Evolutionary conservation across 2,329 filamentous ascomycete genomes (phyloP).

Genomic region (Exophiala calicioides): DNA sequence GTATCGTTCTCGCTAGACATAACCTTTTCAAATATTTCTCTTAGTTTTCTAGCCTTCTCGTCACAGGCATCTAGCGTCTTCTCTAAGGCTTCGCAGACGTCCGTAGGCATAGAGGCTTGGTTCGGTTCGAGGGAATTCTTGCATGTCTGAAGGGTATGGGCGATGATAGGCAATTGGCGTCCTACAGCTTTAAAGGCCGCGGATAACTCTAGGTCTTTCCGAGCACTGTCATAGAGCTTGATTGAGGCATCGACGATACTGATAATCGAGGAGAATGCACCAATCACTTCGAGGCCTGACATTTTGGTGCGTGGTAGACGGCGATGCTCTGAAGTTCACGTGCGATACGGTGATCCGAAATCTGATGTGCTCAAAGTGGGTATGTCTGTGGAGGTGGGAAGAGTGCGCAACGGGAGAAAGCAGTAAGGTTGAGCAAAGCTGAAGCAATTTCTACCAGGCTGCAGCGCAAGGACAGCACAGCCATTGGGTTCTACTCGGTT

Average conservation of each 20-base stretch:
- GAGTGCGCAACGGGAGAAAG: no score
- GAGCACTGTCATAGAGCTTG: slow-evolving; percentile 8
- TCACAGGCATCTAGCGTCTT: slow-evolving; percentile 10
- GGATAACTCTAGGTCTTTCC: slow-evolving; percentile 14
- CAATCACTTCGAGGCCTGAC: slow-evolving; percentile 16
- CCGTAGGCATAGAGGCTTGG: slow-evolving; percentile 7
- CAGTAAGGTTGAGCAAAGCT: no score
- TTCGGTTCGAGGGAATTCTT: slow-evolving; percentile 12
- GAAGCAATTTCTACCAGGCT: no score
- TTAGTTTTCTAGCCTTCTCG: slow-evolving; percentile 9
- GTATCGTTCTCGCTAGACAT: slow-evolving; percentile 12
- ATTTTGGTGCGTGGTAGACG: no score
- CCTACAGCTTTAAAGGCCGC: slow-evolving; percentile 10
- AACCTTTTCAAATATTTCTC: slow-evolving; percentile 14
- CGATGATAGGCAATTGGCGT: slow-evolving; percentile 12
- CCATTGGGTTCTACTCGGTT: no score
- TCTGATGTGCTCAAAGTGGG: no score
- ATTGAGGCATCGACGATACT: slow-evolving; percentile 15
- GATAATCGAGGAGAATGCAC: slow-evolving; percentile 7
- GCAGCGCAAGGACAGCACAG: no score
- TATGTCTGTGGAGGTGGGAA: no score
- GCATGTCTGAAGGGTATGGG: slow-evolving; percentile 13
- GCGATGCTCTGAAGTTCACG: no score
- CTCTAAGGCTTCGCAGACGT: slow-evolving; percentile 3
- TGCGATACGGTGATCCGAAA: no score